Conservation (phyloP, 192 early-diverging fungal genomes). For the Linnemannia exigua region DNA sequence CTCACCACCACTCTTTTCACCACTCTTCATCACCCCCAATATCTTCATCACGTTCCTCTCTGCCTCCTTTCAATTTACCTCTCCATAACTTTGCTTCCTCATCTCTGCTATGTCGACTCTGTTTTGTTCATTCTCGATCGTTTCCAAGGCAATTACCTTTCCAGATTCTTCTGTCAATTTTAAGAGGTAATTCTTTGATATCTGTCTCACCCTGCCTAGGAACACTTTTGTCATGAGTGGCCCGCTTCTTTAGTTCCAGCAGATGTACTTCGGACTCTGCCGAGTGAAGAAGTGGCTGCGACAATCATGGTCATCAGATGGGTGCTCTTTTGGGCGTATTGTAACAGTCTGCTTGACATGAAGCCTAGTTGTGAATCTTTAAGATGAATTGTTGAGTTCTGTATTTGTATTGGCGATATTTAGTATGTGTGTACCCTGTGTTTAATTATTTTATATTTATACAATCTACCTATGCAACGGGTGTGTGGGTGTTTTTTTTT, state of each 20-base stretch:
- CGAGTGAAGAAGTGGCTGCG: constrained; percentile 27
- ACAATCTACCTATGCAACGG: too few species aligned
- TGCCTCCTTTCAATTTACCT: background rate
- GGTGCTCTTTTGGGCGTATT: constrained; percentile 36
- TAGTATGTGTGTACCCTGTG: too few species aligned
- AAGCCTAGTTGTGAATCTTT: constrained; percentile 8
- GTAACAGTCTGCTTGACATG: constrained; percentile 38
- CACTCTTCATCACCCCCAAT: background rate
- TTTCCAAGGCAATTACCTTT: background rate
- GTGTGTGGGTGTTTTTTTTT: too few species aligned
- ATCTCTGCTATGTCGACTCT: background rate
- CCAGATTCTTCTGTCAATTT: background rate
- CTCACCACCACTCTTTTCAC: background rate
- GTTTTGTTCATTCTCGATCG: background rate
- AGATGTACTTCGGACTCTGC: constrained; percentile 32
- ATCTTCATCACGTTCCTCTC: background rate
- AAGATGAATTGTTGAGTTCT: background rate
- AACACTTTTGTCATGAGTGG: constrained; percentile 14
- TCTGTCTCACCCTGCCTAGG: background rate
- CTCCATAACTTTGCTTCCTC: background rate
- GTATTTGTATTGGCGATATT: too few species aligned
- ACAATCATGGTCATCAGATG: constrained; percentile 42
- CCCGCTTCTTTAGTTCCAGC: constrained; percentile 31
- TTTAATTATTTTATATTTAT: too few species aligned
- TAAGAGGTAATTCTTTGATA: constrained; percentile 1